Evolutionary conservation across 352 stramenopile species (phyloP).

Genomic region (Phytophthora cactorum): DNA sequence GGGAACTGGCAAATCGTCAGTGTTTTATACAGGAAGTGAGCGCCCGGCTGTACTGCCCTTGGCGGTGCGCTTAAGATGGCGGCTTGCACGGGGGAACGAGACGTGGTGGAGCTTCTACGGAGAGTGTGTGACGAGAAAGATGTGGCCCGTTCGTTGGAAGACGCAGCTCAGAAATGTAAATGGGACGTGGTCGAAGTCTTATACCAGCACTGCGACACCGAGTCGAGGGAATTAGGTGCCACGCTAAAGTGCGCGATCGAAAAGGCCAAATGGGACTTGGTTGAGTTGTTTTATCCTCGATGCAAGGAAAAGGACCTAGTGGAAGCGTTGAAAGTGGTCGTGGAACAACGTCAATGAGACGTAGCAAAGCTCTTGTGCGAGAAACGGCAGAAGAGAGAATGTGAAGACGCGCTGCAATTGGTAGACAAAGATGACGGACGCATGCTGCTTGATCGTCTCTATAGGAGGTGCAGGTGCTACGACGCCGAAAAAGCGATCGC

Average conservation of each 20-base stretch:
- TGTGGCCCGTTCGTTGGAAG: too few relatives aligned
- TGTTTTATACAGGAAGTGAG: neutral
- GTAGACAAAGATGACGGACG: neutral
- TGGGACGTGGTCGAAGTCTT: neutral
- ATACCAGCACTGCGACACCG: neutral
- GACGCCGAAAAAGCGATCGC: too few relatives aligned
- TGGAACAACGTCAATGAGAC: neutral
- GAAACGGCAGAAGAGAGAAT: neutral
- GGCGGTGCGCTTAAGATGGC: neutral
- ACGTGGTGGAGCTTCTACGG: too few relatives aligned
- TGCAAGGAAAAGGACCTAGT: neutral
- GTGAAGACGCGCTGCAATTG: neutral
- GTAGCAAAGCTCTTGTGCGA: neutral
- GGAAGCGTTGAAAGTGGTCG: neutral
- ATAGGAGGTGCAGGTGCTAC: neutral
- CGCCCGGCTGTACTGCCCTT: neutral
- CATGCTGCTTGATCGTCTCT: neutral
- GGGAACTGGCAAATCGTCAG: neutral
- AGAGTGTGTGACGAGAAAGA: too few relatives aligned
- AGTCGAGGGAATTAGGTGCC: neutral
- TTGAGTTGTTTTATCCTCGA: neutral
- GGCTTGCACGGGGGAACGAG: too few relatives aligned
- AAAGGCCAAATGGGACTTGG: neutral
- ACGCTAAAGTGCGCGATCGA: neutral
- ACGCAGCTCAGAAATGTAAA: too few relatives aligned